Base-by-base conservation (phyloP, 176 grass and related monocot species). In the Puya raimondii region DNA sequence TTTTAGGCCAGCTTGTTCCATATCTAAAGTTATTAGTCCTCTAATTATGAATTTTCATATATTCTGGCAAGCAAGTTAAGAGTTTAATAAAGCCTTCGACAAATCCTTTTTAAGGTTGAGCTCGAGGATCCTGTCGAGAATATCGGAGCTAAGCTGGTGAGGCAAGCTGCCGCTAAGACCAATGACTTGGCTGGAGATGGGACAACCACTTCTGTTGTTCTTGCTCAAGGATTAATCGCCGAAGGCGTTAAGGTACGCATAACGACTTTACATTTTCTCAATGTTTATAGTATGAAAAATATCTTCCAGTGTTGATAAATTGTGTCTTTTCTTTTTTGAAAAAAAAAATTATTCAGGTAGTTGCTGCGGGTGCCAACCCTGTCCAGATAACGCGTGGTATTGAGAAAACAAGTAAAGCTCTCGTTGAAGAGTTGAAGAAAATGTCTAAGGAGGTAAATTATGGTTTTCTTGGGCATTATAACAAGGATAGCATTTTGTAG, bases 351-450 rank as follows among this genome's bases (percentile, higher is more conserved):
- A 48, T 85, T 11, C 73, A 96, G 92, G 92, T 96, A 64, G 74
- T 92, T 76, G 88, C 92, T 72, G 92, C 92, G 67, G 92, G 92
- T 80, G 88, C 92, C 15, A 96, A 96, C 61, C 92, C 92, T 74
- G 92, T 96, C 15, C 92, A 96, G 79, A 92, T 96, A 67, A 96
- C 88, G 27, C 88, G 88, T 42, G 92, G 92, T 73, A 96, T 96
- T 11, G 92, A 96, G 72, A 96, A 92, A 81, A 96, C 88, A 74
- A 80, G 84, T 0, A 96, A 92, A 88, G 84, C 88, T 52, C 74
- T 96, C 51, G 92, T 96, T 64, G 72, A 64, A 2, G 88, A 96
- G 66, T 79, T 96, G 29, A 78, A 84, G 53, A 89, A 89, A 29
- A 12, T 96, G 47, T 96, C 92, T 9, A 96, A 92, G 69, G 92